A percentile compares a stretch with the other conserved stretches of the same genome.
Evolutionary conservation across 148 eudicot species (phyloP).

Genomic region (Polygonum aviculare): DNA sequence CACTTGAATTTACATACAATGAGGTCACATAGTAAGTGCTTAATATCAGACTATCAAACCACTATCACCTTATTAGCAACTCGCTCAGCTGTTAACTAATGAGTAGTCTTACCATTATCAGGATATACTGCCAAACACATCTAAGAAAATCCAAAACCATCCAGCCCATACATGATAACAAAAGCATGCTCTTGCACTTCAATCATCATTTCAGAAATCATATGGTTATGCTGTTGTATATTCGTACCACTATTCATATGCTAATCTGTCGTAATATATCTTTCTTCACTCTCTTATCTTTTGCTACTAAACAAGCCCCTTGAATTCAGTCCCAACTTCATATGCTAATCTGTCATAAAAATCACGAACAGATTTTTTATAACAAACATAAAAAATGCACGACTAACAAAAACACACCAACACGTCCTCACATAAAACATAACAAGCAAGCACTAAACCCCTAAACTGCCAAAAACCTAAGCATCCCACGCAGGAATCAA

Average conservation of each 20-base stretch:
- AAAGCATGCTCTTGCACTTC: background rate
- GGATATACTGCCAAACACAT: background rate
- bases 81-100: too few species aligned
- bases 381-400: too few species aligned
- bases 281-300: background rate
- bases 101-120: background rate
- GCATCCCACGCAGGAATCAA: too few species aligned
- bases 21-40: background rate
- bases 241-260: too few species aligned
- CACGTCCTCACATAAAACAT: too few species aligned
- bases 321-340: background rate
- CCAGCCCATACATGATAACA: background rate
- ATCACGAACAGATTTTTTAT: too few species aligned
- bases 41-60: background rate
- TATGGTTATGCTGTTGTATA: background rate
- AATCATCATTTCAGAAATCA: background rate
- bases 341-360: too few species aligned
- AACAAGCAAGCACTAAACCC: too few species aligned
- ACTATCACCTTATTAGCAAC: background rate
- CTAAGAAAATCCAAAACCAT: background rate
- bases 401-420: too few species aligned
- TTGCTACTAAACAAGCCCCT: background rate
- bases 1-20: background rate
- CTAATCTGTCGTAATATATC: too few species aligned
- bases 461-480: too few species aligned